Evolutionary conservation across 2,329 filamentous ascomycete species (phyloP), one percentile per base, ranked within the genome.

Genomic region (Sporothrix protearum): DNA sequence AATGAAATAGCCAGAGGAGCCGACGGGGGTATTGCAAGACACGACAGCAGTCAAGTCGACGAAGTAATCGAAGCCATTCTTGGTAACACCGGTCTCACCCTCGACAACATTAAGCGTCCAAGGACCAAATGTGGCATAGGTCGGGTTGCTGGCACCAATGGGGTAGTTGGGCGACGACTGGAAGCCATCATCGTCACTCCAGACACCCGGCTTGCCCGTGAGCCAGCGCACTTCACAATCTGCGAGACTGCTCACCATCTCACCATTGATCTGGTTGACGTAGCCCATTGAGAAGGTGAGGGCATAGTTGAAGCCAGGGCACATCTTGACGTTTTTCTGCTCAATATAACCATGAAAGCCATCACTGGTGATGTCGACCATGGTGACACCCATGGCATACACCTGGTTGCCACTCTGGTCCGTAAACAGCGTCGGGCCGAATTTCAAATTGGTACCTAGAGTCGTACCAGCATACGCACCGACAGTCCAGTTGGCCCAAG

Each of bases 301-400:
- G 47, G 66, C 69, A 59, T 71, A 71, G 69, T 66, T 64, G 69
- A 71, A 71, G 33, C 69, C 69, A 33, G 69, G 69, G 59, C 69
- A 71, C 69, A 71, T 71, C 59, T 71, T 71, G 59, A 71, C 69
- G 33, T 57, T 71, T 30, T 66, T 66, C 47, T 71, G 69, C 69
- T 71, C 45, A 47, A 71, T 45, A 33, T 42, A 70, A 19, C 69
- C 69, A 45, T 70, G 69, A 47, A 71, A 71, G 47, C 69, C 69
- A 45, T 28, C 69, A 3, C 30, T 28, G 10, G 45, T 33, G 5
- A 71, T 36, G 59, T 71, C 30, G 12, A 33, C 66, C 69, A 71
- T 71, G 2, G 59, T 57, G 14, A 71, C 69, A 19, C 57, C 45
- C 19, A 71, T 63, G 1, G 28, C 22, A 51, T 51, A 51, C 1